Percentiles rank a stretch among this genome's conserved stretches.
Evolutionary conservation across 169 alveolate genomes (phyloP).

Genomic region (Amoebophrya sp.): DNA sequence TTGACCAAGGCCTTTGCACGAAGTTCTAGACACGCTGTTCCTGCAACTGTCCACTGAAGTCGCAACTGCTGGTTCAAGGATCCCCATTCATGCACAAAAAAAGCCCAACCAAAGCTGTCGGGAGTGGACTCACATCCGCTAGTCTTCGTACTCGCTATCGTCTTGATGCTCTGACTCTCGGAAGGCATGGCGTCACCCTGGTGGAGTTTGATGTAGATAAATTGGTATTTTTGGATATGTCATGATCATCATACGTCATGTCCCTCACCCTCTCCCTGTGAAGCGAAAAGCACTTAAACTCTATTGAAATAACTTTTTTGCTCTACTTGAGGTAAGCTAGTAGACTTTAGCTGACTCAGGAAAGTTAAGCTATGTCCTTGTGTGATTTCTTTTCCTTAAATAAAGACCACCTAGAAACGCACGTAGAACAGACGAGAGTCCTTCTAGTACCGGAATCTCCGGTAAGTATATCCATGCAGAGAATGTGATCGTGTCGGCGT

Average conservation of each 20-base stretch:
- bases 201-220: neutral
- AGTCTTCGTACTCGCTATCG: neutral
- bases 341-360: too few species aligned
- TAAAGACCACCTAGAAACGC: too few species aligned
- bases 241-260: too few species aligned
- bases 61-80: neutral
- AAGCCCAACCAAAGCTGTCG: neutral
- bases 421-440: too few species aligned
- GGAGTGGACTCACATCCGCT: neutral
- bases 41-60: neutral
- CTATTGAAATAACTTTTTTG: too few species aligned
- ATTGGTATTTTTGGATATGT: neutral
- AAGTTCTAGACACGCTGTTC: neutral
- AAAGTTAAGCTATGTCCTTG: too few species aligned
- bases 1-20: neutral
- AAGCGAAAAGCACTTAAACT: neutral
- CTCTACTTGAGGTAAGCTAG: too few species aligned
- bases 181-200: neutral
- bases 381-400: too few species aligned
- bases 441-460: neutral
- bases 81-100: neutral
- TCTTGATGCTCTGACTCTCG: neutral
- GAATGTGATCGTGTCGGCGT: neutral
- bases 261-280: neutral
- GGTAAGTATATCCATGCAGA: constrained; percentile 15